Percentiles rank a stretch among this genome's conserved stretches.
Evolutionary conservation across 768 basidiomycete species (phyloP).

Genomic region (Pleurotus sapidus): DNA sequence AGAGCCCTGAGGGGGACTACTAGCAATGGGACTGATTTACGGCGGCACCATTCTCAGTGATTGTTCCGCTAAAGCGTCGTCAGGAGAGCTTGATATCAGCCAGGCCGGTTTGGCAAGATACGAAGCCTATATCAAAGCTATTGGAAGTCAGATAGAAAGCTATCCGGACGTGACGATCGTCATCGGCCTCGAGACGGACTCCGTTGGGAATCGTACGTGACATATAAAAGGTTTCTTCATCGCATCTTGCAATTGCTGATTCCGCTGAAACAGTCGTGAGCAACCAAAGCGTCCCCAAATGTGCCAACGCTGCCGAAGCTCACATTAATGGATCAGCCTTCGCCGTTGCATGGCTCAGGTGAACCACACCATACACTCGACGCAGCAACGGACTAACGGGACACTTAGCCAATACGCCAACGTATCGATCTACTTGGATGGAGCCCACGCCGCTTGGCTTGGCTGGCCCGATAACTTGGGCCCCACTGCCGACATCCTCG

Average conservation of each 20-base stretch:
- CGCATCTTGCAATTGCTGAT: background rate
- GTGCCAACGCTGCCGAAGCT: slow-evolving; percentile 25
- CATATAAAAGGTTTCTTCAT: background rate
- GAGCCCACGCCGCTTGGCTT: slow-evolving; percentile 31
- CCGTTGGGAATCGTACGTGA: slow-evolving; percentile 22
- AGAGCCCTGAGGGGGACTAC: no score
- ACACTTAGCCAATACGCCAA: slow-evolving; percentile 16
- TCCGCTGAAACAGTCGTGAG: slow-evolving; percentile 16
- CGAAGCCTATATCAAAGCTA: slow-evolving; percentile 25
- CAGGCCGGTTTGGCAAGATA: slow-evolving; percentile 27
- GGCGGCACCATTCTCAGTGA: slow-evolving; percentile 14
- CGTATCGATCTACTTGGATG: slow-evolving; percentile 28
- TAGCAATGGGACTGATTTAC: background rate
- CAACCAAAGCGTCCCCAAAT: slow-evolving; percentile 24
- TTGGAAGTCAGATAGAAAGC: slow-evolving; percentile 16
- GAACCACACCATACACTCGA: background rate
- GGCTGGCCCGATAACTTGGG: slow-evolving; percentile 29
- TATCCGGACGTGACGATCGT: slow-evolving; percentile 23
- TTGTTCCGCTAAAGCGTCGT: slow-evolving; percentile 28
- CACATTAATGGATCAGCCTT: slow-evolving; percentile 23
- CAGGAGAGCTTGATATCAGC: slow-evolving; percentile 26
- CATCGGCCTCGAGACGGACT: slow-evolving; percentile 28
- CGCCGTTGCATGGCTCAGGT: slow-evolving; percentile 23
- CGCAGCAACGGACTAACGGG: background rate
- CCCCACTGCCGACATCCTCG: slow-evolving; percentile 25